phyloP scores from a whole-genome alignment of 352 stramenopile species.

The Phytophthora uliginosa region DNA sequence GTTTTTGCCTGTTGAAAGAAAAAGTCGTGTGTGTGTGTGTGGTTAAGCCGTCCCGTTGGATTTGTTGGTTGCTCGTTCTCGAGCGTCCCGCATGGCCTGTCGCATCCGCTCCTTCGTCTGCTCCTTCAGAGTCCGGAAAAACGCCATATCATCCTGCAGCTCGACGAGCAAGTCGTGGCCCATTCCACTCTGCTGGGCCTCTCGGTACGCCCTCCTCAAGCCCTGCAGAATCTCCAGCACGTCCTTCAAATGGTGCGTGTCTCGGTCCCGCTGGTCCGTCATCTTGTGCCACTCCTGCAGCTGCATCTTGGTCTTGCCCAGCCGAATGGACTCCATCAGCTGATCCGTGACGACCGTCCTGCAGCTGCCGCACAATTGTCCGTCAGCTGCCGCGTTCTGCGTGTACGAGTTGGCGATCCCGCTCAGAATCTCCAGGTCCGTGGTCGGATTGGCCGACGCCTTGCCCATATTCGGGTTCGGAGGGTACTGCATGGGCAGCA shows the following conservation, averaged over 20 bases:
- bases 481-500: conserved; percentile 78
- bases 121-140: conserved; percentile 78
- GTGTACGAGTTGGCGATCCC: conserved; percentile 89
- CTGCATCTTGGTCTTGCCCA: conserved; percentile 78
- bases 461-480: conserved; percentile 29
- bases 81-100: conserved; percentile 60
- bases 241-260: conserved; percentile 73
- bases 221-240: conserved; percentile 60
- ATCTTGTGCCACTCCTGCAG: conserved; percentile 62
- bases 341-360: conserved; percentile 75
- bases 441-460: conserved; percentile 47
- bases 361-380: conserved; percentile 70
- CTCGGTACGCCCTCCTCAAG: conserved; percentile 61
- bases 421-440: conserved; percentile 85
- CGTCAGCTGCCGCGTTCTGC: conserved; percentile 54
- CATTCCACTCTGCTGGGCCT: conserved; percentile 56
- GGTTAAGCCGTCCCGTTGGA: conserved; percentile 41
- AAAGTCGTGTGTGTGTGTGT: neutral
- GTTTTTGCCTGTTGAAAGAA: neutral
- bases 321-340: conserved; percentile 81
- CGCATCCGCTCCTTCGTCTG: conserved; percentile 78
- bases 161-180: conserved; percentile 71
- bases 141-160: conserved; percentile 77
- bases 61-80: conserved; percentile 34
- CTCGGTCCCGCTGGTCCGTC: conserved; percentile 70